A percentile compares a stretch with the other conserved stretches of the same genome.
phyloP scores from a whole-genome alignment of 768 basidiomycete genomes.

The Amyloporia xantha region DNA sequence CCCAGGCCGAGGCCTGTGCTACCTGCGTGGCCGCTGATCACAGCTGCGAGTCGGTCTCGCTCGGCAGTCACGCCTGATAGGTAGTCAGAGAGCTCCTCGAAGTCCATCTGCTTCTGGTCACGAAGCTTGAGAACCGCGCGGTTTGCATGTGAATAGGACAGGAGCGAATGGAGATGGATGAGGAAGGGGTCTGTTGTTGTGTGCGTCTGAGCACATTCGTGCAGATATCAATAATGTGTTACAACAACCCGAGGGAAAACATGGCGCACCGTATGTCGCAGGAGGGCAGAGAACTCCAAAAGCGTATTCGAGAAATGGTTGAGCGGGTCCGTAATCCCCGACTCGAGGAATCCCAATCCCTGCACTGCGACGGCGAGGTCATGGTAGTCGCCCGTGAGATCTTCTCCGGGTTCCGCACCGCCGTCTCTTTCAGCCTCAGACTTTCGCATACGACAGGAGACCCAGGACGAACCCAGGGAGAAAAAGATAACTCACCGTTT shows the following conservation, averaged over 20 bases:
- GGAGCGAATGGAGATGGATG: constrained; percentile 80
- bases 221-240: neutral
- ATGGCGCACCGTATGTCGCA: constrained; percentile 71
- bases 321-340: constrained; percentile 95
- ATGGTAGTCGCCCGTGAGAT: constrained; percentile 95
- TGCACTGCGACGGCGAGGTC: constrained; percentile 95
- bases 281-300: constrained; percentile 86
- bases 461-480: constrained; percentile 19
- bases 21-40: constrained; percentile 84
- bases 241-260: too few species aligned
- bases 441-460: constrained; percentile 28
- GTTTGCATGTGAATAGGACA: constrained; percentile 92
- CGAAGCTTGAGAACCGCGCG: constrained; percentile 91
- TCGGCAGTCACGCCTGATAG: constrained; percentile 89
- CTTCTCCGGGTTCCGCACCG: constrained; percentile 76
- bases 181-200: constrained; percentile 91
- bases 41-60: constrained; percentile 84
- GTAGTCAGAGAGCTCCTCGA: constrained; percentile 95
- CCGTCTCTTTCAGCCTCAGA: constrained; percentile 87
- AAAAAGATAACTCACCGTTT: constrained; percentile 61
- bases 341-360: constrained; percentile 95
- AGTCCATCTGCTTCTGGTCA: constrained; percentile 98
- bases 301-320: constrained; percentile 96
- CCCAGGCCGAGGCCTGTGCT: constrained; percentile 79
- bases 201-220: constrained; percentile 53